Evolutionary conservation across 768 basidiomycete species (phyloP).

Genomic region (Psilocybe subaeruginosa): DNA sequence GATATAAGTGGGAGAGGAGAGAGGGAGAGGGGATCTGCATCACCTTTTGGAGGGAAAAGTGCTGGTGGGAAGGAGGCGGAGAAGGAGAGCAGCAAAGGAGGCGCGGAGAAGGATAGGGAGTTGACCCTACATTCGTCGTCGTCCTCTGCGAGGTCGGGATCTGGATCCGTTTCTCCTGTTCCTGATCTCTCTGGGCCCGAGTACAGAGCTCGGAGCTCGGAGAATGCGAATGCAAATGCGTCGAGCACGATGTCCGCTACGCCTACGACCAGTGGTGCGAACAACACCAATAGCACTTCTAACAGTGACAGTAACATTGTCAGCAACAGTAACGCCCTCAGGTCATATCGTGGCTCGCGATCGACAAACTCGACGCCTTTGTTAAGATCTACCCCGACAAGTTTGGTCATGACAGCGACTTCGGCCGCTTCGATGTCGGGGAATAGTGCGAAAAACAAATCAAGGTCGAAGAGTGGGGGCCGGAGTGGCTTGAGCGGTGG

Average conservation of each 20-base stretch:
- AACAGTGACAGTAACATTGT: background rate
- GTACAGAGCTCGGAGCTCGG: background rate
- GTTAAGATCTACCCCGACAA: conserved; percentile 29
- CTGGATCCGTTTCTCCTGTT: conserved; percentile 19
- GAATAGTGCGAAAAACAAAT: background rate
- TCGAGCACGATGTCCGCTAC: background rate
- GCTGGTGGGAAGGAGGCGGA: background rate
- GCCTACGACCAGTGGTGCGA: background rate
- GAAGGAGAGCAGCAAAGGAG: background rate
- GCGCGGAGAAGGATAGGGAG: background rate
- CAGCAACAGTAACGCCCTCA: conserved; percentile 18
- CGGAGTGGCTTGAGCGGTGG: background rate
- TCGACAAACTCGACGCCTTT: conserved; percentile 66
- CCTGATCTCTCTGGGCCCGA: background rate
- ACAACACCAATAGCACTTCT: background rate
- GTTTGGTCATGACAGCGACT: conserved; percentile 7
- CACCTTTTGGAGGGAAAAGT: conserved; percentile 6
- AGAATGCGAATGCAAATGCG: background rate
- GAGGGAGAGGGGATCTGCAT: conserved; percentile 16
- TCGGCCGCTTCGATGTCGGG: background rate
- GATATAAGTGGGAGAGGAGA: conserved; percentile 5
- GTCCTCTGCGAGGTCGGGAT: conserved; percentile 14
- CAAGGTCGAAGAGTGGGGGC: conserved; percentile 7
- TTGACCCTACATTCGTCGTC: background rate
- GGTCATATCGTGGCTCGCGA: conserved; percentile 39